Evolutionary conservation across 2,329 filamentous ascomycete genomes (phyloP), one percentile per base, ranked within the genome.

Genomic region (Amesomyces nigricolor): DNA sequence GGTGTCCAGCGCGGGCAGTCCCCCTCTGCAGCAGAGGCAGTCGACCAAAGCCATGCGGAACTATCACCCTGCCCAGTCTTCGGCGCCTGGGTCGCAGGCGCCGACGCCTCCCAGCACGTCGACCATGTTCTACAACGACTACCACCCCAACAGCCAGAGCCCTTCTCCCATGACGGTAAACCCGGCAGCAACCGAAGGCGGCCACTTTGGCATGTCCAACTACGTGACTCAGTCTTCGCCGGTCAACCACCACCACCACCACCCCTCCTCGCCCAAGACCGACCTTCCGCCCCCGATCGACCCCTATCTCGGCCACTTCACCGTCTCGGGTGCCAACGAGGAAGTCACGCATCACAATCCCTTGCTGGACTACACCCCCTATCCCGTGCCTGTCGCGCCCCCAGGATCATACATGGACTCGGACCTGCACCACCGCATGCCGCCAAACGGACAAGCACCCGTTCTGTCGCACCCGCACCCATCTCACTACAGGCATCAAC

Each of bases 91-190:
- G 42, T 64, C 71, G 7, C 76, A 78, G 58, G 74, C 75, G 51
- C 75, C 73, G 37, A 77, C 75, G 9, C 76, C 78, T 43, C 74
- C 77, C n/a, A 70, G 69, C 42, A 73, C 72, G 35, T 73, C 75
- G 56, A 75, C 71, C 51, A 73, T 78, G 70, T 76, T 75, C 54
- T 79, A 70, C 53, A 47, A 49, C 51, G 57, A 62, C 32, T 77
- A 78, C 61, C 71, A 74, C 58, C 67, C 72, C 22, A 68, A 68
- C 30, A 74, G 71, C 56, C 73, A 77, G 51, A 67, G 72, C 17
- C 71, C 71, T 19, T 77, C 76, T n/a, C 75, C 77, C 6, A 73
- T 79, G 69, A 62, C 71, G 29, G 65, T 73, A 38, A 70, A 73
- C n/a, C 63, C 70, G 13, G 64, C 69, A 16, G 65, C 67, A 14